Evolutionary conservation across 345 rosid genomes (phyloP).

Genomic region (Clausena lansium): DNA sequence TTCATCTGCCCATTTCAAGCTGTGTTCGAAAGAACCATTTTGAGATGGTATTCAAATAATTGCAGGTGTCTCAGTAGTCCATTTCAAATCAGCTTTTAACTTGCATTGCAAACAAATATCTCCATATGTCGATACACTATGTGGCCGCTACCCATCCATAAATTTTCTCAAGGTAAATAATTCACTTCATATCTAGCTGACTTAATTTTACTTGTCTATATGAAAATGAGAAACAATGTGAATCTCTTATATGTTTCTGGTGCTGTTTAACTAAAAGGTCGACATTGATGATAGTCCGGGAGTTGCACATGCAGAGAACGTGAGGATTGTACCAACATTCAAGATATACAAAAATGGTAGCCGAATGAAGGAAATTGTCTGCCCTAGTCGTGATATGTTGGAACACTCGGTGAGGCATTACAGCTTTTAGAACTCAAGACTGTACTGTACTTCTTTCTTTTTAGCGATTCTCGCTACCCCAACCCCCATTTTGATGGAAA

Average conservation of each 20-base stretch:
- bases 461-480: slow-evolving; percentile 15
- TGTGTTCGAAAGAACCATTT: neutral
- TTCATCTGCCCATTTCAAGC: neutral
- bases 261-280: slow-evolving; percentile 49
- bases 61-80: slow-evolving; percentile 78
- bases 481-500: slow-evolving; percentile 26
- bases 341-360: slow-evolving; percentile 84
- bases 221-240: neutral
- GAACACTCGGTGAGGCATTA: slow-evolving; percentile 97
- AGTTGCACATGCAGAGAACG: slow-evolving; percentile 69
- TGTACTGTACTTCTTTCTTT: slow-evolving; percentile 21
- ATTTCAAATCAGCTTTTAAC: slow-evolving; percentile 56
- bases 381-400: slow-evolving; percentile 83
- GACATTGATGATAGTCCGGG: slow-evolving; percentile 55
- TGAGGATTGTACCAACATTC: slow-evolving; percentile 91
- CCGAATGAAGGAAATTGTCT: slow-evolving; percentile 84
- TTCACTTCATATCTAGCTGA: neutral
- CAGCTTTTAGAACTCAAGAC: slow-evolving; percentile 55
- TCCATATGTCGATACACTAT: slow-evolving; percentile 66
- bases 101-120: slow-evolving; percentile 84
- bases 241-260: slow-evolving; percentile 1
- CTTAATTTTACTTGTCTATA: neutral
- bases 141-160: slow-evolving; percentile 80
- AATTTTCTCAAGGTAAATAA: slow-evolving; percentile 74
- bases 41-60: slow-evolving; percentile 14